These are phyloP conservation scores for Orbilia ellipsospora DNA, from an alignment of 2,329 filamentous ascomycete species.

Conservation along the genomic window DNA sequence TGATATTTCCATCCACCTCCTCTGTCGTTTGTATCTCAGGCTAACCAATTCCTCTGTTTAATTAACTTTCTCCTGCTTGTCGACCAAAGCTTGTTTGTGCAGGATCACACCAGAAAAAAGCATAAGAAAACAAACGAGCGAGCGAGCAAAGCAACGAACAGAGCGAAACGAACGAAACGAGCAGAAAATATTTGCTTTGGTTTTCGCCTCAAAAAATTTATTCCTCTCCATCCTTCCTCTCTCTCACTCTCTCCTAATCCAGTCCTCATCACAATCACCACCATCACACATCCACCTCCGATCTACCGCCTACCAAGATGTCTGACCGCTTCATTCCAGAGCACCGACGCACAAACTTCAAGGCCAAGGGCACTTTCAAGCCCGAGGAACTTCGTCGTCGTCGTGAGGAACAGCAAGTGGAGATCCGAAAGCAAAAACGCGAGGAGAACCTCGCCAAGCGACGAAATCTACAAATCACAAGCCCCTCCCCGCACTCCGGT, in stretches of 20 bases:
- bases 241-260: conserved; percentile 40
- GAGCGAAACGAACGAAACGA: conserved; percentile 17
- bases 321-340: conserved; percentile 99
- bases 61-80: conserved; percentile 41
- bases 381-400: conserved; percentile 97
- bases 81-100: conserved; percentile 50
- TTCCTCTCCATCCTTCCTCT: conserved; percentile 31
- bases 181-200: conserved; percentile 5
- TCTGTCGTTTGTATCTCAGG: conserved; percentile 57
- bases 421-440: conserved; percentile 98
- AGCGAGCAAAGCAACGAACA: background rate
- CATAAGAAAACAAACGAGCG: conserved; percentile 56
- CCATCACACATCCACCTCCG: conserved; percentile 56
- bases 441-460: conserved; percentile 99
- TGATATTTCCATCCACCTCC: too few relatives aligned
- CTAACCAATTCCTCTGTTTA: conserved; percentile 52
- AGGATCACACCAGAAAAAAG: conserved; percentile 60
- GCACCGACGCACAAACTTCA: conserved; percentile 98
- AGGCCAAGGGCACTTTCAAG: conserved; percentile 99
- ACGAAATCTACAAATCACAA: conserved; percentile 80
- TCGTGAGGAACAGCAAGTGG: conserved; percentile 98
- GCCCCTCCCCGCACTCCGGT: conserved; percentile 75
- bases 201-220: conserved; percentile 49
- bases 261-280: conserved; percentile 40
- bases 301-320: conserved; percentile 71